A percentile compares a stretch with the other conserved stretches of the same genome.
phyloP scores from a whole-genome alignment of 768 basidiomycete species.

The Neoboletus brunneissimus region DNA sequence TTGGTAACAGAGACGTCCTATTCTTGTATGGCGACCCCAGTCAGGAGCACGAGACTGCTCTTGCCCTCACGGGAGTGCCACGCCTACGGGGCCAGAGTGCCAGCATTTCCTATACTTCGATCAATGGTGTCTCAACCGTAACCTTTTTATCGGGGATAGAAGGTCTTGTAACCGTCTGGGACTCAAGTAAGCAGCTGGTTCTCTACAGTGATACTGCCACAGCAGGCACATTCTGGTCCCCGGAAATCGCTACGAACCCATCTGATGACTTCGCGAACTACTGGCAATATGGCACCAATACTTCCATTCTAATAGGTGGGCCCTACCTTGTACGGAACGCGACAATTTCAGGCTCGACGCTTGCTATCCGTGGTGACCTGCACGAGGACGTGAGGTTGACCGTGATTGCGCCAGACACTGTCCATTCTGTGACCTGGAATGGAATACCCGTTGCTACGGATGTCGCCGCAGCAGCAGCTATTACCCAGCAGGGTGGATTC shows the following conservation, averaged over 20 bases:
- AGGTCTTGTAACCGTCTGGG: conserved; percentile 62
- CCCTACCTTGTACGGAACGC: conserved; percentile 64
- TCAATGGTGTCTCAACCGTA: conserved; percentile 41
- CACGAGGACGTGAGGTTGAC: conserved; percentile 55
- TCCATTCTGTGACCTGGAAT: conserved; percentile 70
- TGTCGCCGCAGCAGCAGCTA: conserved; percentile 25
- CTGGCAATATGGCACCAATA: conserved; percentile 74
- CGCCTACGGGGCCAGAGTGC: conserved; percentile 33
- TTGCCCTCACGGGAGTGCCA: conserved; percentile 47
- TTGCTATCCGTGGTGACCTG: conserved; percentile 69
- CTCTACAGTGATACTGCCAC: conserved; percentile 65
- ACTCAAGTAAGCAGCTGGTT: conserved; percentile 64
- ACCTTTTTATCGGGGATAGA: conserved; percentile 54
- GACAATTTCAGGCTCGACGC: conserved; percentile 42
- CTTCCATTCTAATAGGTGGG: conserved; percentile 61
- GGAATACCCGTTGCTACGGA: conserved; percentile 45
- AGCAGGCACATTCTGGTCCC: conserved; percentile 74
- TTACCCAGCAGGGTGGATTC: conserved; percentile 45
- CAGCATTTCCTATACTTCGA: conserved; percentile 23
- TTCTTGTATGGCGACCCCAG: conserved; percentile 56
- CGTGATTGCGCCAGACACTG: conserved; percentile 56
- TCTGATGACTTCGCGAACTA: conserved; percentile 51
- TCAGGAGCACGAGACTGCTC: conserved; percentile 54
- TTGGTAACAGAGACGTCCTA: conserved; percentile 61
- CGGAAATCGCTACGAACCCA: conserved; percentile 47